Percentiles rank a stretch among this genome's conserved stretches.
These are phyloP conservation scores for Punctularia strigosozonata DNA, from an alignment of 768 basidiomycete genomes.

Conservation along the genomic window DNA sequence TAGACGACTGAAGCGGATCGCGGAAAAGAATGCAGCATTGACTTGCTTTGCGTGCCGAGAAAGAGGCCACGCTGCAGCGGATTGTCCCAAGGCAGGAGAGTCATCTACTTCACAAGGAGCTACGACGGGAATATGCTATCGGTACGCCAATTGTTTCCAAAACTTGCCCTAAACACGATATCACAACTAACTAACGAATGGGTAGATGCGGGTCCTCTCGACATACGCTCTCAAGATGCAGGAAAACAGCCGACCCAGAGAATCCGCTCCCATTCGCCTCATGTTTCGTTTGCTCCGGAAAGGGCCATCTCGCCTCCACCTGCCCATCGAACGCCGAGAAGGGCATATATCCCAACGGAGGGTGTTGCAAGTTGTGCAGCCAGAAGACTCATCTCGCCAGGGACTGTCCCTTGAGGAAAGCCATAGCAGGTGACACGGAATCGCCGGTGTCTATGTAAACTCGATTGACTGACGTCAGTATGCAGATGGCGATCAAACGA, in stretches of 20 bases:
- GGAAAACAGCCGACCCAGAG: conserved; percentile 42
- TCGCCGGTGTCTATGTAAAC: no score
- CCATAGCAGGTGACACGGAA: no score
- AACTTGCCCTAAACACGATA: no score
- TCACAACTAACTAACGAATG: no score
- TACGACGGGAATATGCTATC: conserved; percentile 52
- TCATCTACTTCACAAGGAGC: conserved; percentile 12
- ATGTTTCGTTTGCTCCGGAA: conserved; percentile 81
- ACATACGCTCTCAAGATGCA: conserved; percentile 75
- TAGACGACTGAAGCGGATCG: conserved; percentile 52
- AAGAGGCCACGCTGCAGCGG: conserved; percentile 71
- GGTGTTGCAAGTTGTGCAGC: conserved; percentile 81
- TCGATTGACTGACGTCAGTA: no score
- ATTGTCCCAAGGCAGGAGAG: conserved; percentile 65
- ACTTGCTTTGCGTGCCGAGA: conserved; percentile 83
- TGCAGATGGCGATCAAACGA: no score
- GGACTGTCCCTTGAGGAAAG: conserved; percentile 58
- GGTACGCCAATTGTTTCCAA: conserved; percentile 53
- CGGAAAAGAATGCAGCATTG: conserved; percentile 43
- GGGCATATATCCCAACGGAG: conserved; percentile 87
- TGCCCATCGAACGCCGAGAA: conserved; percentile 74
- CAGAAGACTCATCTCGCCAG: conserved; percentile 78
- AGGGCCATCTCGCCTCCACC: conserved; percentile 75
- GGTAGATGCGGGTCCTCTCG: conserved; percentile 72
- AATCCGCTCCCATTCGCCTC: conserved; percentile 80